phyloP scores from a whole-genome alignment of 2,329 filamentous ascomycete genomes.

The Rosellinia necatrix region DNA sequence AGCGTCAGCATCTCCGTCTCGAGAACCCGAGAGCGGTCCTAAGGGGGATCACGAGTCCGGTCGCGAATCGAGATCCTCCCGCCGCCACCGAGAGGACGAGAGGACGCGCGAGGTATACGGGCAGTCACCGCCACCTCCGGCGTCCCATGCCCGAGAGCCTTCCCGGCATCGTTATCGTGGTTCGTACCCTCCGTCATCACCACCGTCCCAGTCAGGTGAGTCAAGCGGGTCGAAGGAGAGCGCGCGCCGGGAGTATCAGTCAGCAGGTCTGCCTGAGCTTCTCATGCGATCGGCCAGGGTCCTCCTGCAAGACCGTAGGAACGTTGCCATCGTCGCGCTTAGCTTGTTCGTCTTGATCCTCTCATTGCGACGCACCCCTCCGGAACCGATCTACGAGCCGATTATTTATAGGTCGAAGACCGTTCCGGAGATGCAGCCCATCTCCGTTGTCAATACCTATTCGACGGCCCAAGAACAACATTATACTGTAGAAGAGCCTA shows the following conservation, averaged over 20 bases:
- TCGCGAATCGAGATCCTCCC: conserved; percentile 33
- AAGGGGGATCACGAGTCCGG: conserved; percentile 21
- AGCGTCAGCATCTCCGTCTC: conserved; percentile 4
- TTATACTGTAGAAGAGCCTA: background rate
- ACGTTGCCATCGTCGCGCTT: conserved; percentile 60
- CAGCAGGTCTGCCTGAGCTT: conserved; percentile 58
- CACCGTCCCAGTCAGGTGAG: conserved; percentile 36
- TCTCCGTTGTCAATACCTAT: conserved; percentile 18
- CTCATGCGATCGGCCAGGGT: conserved; percentile 59
- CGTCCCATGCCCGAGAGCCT: conserved; percentile 24
- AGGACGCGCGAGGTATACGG: conserved; percentile 61
- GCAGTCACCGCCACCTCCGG: conserved; percentile 32
- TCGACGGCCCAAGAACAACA: conserved; percentile 18
- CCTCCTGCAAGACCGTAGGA: conserved; percentile 62
- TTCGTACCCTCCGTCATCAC: conserved; percentile 35
- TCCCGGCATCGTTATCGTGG: conserved; percentile 30
- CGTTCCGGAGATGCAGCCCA: conserved; percentile 32
- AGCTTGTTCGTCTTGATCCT: conserved; percentile 59
- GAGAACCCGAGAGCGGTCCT: conserved; percentile 18
- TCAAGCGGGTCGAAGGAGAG: conserved; percentile 41
- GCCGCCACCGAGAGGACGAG: conserved; percentile 52
- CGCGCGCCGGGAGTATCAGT: conserved; percentile 41
- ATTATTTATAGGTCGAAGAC: conserved; percentile 35
- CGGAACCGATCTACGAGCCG: conserved; percentile 39
- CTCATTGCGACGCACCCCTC: conserved; percentile 45